Percentiles rank a stretch among this genome's conserved stretches.
phyloP scores from a whole-genome alignment of 306 rosid genomes.

The Prunus armeniaca region DNA sequence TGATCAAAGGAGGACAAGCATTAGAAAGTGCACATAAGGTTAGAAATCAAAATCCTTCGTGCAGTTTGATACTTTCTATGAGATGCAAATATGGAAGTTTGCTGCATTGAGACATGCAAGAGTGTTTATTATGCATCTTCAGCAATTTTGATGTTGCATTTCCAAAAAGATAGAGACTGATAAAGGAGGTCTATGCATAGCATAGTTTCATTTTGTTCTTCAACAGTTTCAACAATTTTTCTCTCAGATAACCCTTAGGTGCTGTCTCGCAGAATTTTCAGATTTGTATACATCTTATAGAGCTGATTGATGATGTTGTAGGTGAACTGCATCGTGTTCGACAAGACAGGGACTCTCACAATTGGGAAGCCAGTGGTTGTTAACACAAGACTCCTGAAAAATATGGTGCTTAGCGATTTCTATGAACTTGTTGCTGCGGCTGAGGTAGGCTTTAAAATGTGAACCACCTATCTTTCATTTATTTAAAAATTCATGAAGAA shows the following conservation, averaged over 20 bases:
- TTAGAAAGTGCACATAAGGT: slow-evolving; percentile 74
- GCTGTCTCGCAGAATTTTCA: background rate
- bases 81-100: background rate
- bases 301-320: slow-evolving; percentile 20
- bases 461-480: background rate
- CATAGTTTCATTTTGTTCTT: background rate
- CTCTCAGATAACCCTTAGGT: background rate
- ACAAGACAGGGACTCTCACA: slow-evolving; percentile 79
- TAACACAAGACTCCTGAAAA: slow-evolving; percentile 45
- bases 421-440: slow-evolving; percentile 61
- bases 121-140: background rate
- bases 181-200: background rate
- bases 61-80: background rate
- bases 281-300: background rate
- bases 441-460: slow-evolving; percentile 37
- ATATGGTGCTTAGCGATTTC: slow-evolving; percentile 40
- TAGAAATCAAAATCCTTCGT: background rate
- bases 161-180: too few relatives aligned
- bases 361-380: slow-evolving; percentile 70
- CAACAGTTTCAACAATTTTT: background rate
- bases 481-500: background rate
- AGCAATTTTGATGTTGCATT: too few relatives aligned
- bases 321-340: slow-evolving; percentile 70
- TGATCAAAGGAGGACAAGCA: slow-evolving; percentile 78
- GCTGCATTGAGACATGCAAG: background rate